Base-by-base conservation (phyloP, 768 basidiomycete species). In the Tulasnella sp. region DNA sequence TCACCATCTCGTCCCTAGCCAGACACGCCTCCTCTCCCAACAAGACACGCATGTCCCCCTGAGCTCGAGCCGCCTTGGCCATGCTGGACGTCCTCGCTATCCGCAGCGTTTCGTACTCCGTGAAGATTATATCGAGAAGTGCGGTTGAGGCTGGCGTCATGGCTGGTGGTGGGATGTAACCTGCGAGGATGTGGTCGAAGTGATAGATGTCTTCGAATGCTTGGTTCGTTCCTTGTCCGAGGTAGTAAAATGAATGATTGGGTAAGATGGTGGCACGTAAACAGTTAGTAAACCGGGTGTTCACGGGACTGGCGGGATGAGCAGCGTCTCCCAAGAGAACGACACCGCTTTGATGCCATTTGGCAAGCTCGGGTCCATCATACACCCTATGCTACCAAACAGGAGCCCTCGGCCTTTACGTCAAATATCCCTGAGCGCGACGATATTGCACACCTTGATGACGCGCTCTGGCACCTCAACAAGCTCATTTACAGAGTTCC, bases 191-290 rank as follows among this genome's bases (percentile, higher is more conserved):
- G 1, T 66, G 68, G 10, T 70, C 63, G 24, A 76, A 64, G 58
- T 69, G 68, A 58, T 71, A 71, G 24, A 71, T 65, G 61, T 76
- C 75, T 60, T 76, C 75, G 59, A 74, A 71, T 1, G 75, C 73
- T 64, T 75, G 74, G 63, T 75, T 76, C 9, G 75, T 74, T 29
- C 75, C 75, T 67, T 76, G 75, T 1, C 75, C 75, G n/a, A 76
- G 69, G 59, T 76, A 74, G 74, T 76, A 58, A n/a, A 22, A 10
- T 10, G 34, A 17, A 49, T 2, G 27, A 41, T 34, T 41, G 27
- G n/a, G n/a, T n/a, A n/a, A n/a, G n/a, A n/a, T n/a, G n/a, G n/a
- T n/a, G n/a, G n/a, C n/a, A n/a, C n/a, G n/a, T n/a, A n/a, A n/a
- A n/a, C n/a, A n/a, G n/a, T n/a, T 42, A 5, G 30, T 12, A 4